These are phyloP conservation scores for Leccinum pachyderme DNA, from an alignment of 1,284 basidiomycete genomes.

Conservation along the genomic window DNA sequence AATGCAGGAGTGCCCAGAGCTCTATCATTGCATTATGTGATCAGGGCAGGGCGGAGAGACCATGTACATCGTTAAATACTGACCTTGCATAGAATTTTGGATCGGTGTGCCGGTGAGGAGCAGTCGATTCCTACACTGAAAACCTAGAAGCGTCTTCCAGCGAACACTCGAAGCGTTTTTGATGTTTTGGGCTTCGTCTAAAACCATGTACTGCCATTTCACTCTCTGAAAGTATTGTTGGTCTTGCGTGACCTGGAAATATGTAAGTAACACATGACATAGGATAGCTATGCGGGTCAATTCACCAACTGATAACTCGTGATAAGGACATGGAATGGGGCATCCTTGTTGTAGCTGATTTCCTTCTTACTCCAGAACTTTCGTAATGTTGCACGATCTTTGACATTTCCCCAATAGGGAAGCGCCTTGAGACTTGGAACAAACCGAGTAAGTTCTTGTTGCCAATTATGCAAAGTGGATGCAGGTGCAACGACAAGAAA, in stretches of 20 bases:
- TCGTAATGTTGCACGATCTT: constrained; percentile 91
- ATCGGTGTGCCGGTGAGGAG: constrained; percentile 98
- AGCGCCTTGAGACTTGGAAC: constrained; percentile 92
- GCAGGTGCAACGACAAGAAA: constrained; percentile 99
- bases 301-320: constrained; percentile 95
- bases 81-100: constrained; percentile 99
- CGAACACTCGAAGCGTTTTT: constrained; percentile 97
- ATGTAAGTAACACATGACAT: constrained; percentile 7
- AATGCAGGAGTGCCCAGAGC: constrained; percentile 98
- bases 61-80: constrained; percentile 19
- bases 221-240: constrained; percentile 98
- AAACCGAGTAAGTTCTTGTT: constrained; percentile 96
- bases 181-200: constrained; percentile 99
- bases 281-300: constrained; percentile 8
- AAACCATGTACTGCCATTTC: constrained; percentile 99
- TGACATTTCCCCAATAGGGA: constrained; percentile 98
- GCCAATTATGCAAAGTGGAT: constrained; percentile 99
- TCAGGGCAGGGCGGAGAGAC: constrained; percentile 9
- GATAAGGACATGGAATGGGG: constrained; percentile 95
- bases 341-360: constrained; percentile 92
- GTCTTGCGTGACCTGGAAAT: constrained; percentile 82
- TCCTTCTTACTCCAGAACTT: constrained; percentile 99
- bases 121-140: constrained; percentile 95
- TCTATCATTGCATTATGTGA: constrained; percentile 55
- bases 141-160: constrained; percentile 96